phyloP scores from a whole-genome alignment of 768 basidiomycete species.

The Mycena haematopus region DNA sequence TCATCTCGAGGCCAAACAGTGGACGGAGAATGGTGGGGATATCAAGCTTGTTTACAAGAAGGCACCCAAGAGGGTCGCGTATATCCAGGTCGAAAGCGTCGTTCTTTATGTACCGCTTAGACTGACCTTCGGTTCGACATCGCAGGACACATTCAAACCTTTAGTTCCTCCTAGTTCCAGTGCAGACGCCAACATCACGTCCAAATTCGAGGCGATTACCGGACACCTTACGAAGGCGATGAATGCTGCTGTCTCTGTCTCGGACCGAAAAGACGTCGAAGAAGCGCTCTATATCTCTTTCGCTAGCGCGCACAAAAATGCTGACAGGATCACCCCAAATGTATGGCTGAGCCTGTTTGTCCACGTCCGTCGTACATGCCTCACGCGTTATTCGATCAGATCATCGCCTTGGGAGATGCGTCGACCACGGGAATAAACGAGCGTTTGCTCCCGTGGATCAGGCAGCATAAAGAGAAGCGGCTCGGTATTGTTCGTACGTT shows the following conservation, averaged over 20 bases:
- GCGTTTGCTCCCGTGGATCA: conserved; percentile 21
- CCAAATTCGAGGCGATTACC: conserved; percentile 20
- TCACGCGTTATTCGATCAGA: conserved; percentile 1
- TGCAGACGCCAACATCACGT: conserved; percentile 22
- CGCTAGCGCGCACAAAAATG: conserved; percentile 22
- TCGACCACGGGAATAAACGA: conserved; percentile 25
- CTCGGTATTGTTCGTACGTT: conserved; percentile 25
- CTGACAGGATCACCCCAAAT: conserved; percentile 22
- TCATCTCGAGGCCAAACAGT: conserved; percentile 24
- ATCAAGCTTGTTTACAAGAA: conserved; percentile 23
- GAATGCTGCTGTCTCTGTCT: neutral
- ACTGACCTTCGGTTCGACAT: neutral
- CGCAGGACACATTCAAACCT: conserved; percentile 27
- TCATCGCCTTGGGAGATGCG: conserved; percentile 24
- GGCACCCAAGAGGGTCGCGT: conserved; percentile 21
- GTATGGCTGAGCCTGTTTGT: conserved; percentile 1
- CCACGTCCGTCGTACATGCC: neutral
- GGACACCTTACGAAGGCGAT: conserved; percentile 21
- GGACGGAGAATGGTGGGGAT: conserved; percentile 27
- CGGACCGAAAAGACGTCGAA: neutral
- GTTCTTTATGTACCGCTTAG: neutral
- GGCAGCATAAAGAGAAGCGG: conserved; percentile 10
- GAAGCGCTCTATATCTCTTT: conserved; percentile 25
- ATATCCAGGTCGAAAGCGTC: conserved; percentile 15
- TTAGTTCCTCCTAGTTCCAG: conserved; percentile 23